A percentile compares a stretch with the other conserved stretches of the same genome.
Conservation (phyloP, 2,329 filamentous ascomycete species). For the Diplocarpon rosae region DNA sequence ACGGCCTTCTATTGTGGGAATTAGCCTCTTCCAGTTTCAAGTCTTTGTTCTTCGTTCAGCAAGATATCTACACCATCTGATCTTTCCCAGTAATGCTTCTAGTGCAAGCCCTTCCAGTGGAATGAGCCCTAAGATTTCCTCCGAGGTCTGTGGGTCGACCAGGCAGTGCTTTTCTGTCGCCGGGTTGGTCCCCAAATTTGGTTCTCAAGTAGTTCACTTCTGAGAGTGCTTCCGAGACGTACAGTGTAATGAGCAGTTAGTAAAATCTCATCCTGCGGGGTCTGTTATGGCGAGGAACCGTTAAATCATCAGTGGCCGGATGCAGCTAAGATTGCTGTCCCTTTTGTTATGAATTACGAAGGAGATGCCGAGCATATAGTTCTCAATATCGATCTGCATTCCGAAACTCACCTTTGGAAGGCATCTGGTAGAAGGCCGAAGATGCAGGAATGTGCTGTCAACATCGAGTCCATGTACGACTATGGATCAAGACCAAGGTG, state of each 20-base stretch:
- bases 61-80: conserved; percentile 19
- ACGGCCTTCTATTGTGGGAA: not conserved
- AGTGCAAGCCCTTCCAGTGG: conserved; percentile 19
- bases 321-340: conserved; percentile 27
- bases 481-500: conserved; percentile 27
- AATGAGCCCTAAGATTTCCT: conserved; percentile 23
- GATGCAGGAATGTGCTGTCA: conserved; percentile 22
- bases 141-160: conserved; percentile 12
- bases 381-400: conserved; percentile 18
- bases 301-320: conserved; percentile 27
- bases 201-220: too few relatives aligned
- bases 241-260: too few relatives aligned
- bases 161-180: too few relatives aligned
- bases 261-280: not conserved
- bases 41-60: not conserved
- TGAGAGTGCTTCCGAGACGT: too few relatives aligned
- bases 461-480: conserved; percentile 28
- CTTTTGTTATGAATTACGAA: conserved; percentile 24
- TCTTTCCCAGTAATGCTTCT: conserved; percentile 14
- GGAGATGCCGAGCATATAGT: conserved; percentile 20
- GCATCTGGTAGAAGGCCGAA: conserved; percentile 13
- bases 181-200: too few relatives aligned
- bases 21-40: not conserved
- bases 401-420: conserved; percentile 20
- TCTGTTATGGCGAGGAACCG: conserved; percentile 22